Evolutionary conservation across 2,329 filamentous ascomycete genomes (phyloP), one percentile per base, ranked within the genome.

Genomic region (Epichloe typhina): DNA sequence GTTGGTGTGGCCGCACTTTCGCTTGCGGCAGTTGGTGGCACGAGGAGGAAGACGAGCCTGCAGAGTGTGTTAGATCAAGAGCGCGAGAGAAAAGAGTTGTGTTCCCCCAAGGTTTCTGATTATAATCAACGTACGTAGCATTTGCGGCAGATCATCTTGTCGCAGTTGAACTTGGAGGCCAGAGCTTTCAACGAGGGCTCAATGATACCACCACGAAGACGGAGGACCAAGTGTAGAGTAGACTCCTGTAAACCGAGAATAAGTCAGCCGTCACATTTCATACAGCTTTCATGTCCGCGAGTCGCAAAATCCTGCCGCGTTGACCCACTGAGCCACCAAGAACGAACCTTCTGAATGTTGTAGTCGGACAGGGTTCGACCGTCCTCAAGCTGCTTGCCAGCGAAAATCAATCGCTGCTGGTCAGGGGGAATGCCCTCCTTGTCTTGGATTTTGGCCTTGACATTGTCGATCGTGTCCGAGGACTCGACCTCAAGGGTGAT

Each of bases 71-170:
- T 44, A 61, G 56, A 26, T 21, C 12, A 11, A 23, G 2, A 15
- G 19, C 12, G 37, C 9, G n/a, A 33, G 12, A n/a, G 26, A 17
- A 13, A 15, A 11, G n/a, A 13, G 21, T 2, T 42, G 4, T 38
- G 15, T 33, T 35, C 21, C 43, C 8, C 17, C 45, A 26, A 13
- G 11, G 12, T 13, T 45, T 38, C 11, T 17, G 11, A 11, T 6
- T 6, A 11, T 4, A 4, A 31, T 17, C n/a, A 3, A 19, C 86
- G 65, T 84, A 93, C 88, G 77, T 97, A 97, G 86, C 93, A 98
- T 87, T 98, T 97, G 82, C 93, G 91, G 88, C 93, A 97, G 77
- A 97, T 95, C 86, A 91, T 91, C 86, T 96, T 96, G 64, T 97
- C 93, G 86, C 91, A 97, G 86, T 98, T 97, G 84, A 94, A 97